Conservation (phyloP, 768 basidiomycete species). For the Tricholoma flavovirens region DNA sequence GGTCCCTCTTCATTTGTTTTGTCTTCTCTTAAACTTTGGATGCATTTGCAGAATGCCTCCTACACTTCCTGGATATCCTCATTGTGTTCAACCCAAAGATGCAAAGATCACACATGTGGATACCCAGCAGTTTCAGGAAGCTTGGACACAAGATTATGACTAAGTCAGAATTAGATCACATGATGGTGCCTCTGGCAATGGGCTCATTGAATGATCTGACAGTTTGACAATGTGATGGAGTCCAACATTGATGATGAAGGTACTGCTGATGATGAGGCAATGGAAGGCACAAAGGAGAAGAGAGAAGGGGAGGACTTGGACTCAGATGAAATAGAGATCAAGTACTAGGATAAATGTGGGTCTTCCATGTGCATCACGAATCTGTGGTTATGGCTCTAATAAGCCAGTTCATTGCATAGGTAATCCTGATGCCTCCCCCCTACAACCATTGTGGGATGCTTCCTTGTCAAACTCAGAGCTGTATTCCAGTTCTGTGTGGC, state of each 20-base stretch:
- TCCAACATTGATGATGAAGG: conserved; percentile 16
- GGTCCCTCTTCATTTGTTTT: conserved; percentile 41
- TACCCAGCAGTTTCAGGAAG: conserved; percentile 36
- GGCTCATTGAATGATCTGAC: conserved; percentile 32
- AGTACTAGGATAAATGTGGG: conserved; percentile 7
- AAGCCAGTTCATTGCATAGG: conserved; percentile 2
- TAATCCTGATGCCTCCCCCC: conserved; percentile 43
- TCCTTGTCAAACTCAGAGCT: conserved; percentile 25
- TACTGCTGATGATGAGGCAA: conserved; percentile 3
- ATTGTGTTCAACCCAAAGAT: conserved; percentile 31
- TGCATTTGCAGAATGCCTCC: conserved; percentile 32
- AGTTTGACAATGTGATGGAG: conserved; percentile 16
- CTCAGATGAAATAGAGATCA: neutral
- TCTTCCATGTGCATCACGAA: neutral
- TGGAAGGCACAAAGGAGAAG: conserved; percentile 1
- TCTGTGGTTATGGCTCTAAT: neutral
- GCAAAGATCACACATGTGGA: conserved; percentile 34
- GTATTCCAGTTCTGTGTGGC: conserved; percentile 35
- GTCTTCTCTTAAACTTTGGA: conserved; percentile 40
- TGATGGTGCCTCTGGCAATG: conserved; percentile 26
- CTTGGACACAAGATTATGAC: conserved; percentile 30
- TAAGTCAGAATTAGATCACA: conserved; percentile 18
- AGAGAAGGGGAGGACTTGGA: conserved; percentile 11
- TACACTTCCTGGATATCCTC: conserved; percentile 25
- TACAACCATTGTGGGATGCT: conserved; percentile 27